Evolutionary conservation across 2,329 filamentous ascomycete genomes (phyloP), one percentile per base, ranked within the genome.

Genomic region (Phaeosphaeriaceae sp.): DNA sequence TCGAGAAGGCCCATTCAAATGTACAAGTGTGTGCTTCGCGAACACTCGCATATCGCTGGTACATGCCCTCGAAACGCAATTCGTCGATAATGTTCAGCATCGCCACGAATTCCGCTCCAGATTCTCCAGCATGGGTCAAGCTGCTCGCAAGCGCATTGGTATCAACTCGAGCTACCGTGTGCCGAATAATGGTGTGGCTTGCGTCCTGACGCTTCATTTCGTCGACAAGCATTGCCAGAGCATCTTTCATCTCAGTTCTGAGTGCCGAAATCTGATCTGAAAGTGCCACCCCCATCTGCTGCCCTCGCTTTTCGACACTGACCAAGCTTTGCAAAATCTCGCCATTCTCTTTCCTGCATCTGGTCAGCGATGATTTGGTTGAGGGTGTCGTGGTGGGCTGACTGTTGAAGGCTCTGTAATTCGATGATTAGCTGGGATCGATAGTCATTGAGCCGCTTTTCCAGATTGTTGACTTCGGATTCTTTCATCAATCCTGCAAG

Each of bases 1-100:
- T 46, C 5, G 6, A 3, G 25, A 56, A 58, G 11, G 53, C 47
- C 60, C 57, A 62, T 45, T 57, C 47, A 27, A 57, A 62, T 1
- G 60, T 62, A 15, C 31, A 22, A 21, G 45, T n/a, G 42, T 62
- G 52, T 2, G 60, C 57, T 10, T 42, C 44, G 9, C n/a, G 15
- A 40, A 62, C 57, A 10, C 24, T 51, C 17, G 51, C 42, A 10
- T 58, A 49, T 10, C 56, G 52, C 21, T 20, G 48, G 2, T 44
- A 22, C 48, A 60, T 56, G 15, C 27, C 22, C 4, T 54, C 48
- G 27, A 54, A 58, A 3, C 20, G 31, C 9, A 58, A 49, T n/a
- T 49, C 47, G 5, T 47, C 31, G 2, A 57, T 22, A 24, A 57
- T 25, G 4, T 27, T 44, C 5, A 40, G 27, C n/a, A 19, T 20